Conservation (phyloP, 2,329 filamentous ascomycete species). For the Knufia fluminis region DNA sequence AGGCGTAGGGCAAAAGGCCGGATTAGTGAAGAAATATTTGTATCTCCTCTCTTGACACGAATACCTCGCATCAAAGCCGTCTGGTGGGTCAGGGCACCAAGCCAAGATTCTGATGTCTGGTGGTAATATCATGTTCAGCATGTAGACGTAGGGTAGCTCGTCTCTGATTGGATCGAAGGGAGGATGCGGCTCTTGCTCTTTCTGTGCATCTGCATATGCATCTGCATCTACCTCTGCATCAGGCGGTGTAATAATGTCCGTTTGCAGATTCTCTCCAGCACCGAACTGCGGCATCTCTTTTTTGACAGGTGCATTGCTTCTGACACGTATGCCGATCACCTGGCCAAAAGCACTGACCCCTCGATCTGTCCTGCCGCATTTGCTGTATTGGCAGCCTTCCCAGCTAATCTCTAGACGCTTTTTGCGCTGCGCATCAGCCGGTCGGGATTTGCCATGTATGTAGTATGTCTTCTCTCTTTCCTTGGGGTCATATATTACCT, state of each 20-base stretch:
- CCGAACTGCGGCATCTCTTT: neutral
- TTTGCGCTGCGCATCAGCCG: slow-evolving; percentile 13
- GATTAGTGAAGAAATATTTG: slow-evolving; percentile 96
- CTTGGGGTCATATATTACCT: slow-evolving; percentile 25
- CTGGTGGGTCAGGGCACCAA: slow-evolving; percentile 78
- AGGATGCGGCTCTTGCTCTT: slow-evolving; percentile 30
- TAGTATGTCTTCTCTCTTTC: slow-evolving; percentile 17
- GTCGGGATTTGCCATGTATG: neutral
- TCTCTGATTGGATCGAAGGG: slow-evolving; percentile 60
- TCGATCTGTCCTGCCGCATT: slow-evolving; percentile 85
- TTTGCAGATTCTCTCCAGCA: neutral
- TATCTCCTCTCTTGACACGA: slow-evolving; percentile 86
- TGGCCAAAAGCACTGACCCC: slow-evolving; percentile 97
- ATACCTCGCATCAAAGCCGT: slow-evolving; percentile 81
- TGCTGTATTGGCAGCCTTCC: slow-evolving; percentile 80
- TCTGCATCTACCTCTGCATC: slow-evolving; percentile 28
- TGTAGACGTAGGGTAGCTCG: slow-evolving; percentile 72
- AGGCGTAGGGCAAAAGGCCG: slow-evolving; percentile 65
- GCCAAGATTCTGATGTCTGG: slow-evolving; percentile 83
- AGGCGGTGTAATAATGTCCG: slow-evolving; percentile 12
- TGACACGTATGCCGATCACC: slow-evolving; percentile 73
- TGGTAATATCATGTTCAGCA: slow-evolving; percentile 81
- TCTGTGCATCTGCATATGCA: slow-evolving; percentile 28
- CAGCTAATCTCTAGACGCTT: slow-evolving; percentile 54
- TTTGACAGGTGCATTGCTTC: slow-evolving; percentile 61